Base-by-base conservation (phyloP, 106 monocot genomes). In the Acorus calamus region DNA sequence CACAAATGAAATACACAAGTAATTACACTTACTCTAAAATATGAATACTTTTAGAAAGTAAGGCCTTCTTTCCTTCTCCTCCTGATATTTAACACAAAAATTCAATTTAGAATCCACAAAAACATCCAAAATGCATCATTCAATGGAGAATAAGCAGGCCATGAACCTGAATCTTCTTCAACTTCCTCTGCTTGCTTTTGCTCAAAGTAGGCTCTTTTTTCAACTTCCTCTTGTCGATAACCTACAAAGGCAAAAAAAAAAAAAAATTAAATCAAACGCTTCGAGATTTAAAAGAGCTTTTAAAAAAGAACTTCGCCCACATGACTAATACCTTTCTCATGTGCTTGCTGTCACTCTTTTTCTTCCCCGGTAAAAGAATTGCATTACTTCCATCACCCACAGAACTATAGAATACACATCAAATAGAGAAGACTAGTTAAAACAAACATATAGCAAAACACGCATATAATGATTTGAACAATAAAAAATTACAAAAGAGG, bases 141-240 rank as follows among this genome's bases (percentile, higher is more conserved):
- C 50, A 58, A 45, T 4, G 14, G 28, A 28, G 28, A 28, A 28
- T 0, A 28, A 28, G 28, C 1, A 1, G 28, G 28, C 28, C 28
- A 56, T 64, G 46, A 0, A 92, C 92, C 78, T 87, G 82, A 62
- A 94, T 50, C 60, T 83, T 72, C 53, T 79, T 80, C 49, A 96
- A 48, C 59, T 96, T 96, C 57, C 74, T 87, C 13, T 70, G 78
- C 67, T 90, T 84, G 66, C 47, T 87, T 74, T 90, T 96, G 68
- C 87, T 87, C 64, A 82, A n/a, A n/a, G 43, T 14, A 14, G 73
- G 76, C 11, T 72, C 60, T 57, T 52, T 68, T 59, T 56, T 69
- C 4, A 43, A 44, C 50, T 64, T 71, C 53, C 28, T 57, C 67
- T 61, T 80, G 66, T 73, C 69, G 43, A 52, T 76, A 73, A 3